A percentile compares a stretch with the other conserved stretches of the same genome.
phyloP scores from a whole-genome alignment of 345 rosid genomes.

The Gossypium herbaceum region DNA sequence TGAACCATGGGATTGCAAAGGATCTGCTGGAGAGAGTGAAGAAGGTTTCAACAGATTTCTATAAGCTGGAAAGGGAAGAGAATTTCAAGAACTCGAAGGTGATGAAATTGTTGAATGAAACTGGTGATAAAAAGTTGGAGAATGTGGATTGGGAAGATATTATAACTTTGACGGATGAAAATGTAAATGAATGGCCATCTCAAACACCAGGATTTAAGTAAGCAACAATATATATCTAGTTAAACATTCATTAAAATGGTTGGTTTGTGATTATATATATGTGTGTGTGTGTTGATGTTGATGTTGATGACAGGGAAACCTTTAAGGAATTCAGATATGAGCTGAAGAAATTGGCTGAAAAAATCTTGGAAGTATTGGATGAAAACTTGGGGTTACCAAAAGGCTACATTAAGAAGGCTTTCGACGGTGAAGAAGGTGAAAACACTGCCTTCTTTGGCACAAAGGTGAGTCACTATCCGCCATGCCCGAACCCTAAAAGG shows the following conservation, averaged over 20 bases:
- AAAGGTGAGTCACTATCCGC: slow-evolving; percentile 91
- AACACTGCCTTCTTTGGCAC: slow-evolving; percentile 67
- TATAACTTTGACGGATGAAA: slow-evolving; percentile 53
- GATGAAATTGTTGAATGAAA: slow-evolving; percentile 44
- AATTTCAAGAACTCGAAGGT: slow-evolving; percentile 50
- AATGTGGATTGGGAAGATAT: slow-evolving; percentile 83
- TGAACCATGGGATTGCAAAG: slow-evolving; percentile 76
- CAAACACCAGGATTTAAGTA: slow-evolving; percentile 64
- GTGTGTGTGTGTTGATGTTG: background rate
- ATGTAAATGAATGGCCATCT: slow-evolving; percentile 52
- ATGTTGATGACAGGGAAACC: slow-evolving; percentile 48
- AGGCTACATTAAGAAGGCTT: slow-evolving; percentile 57
- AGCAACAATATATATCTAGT: slow-evolving; percentile 4
- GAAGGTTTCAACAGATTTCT: slow-evolving; percentile 53
- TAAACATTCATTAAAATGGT: background rate
- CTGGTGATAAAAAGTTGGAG: slow-evolving; percentile 53
- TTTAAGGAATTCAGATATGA: slow-evolving; percentile 69
- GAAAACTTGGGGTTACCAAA: slow-evolving; percentile 70
- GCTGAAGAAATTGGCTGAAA: slow-evolving; percentile 63
- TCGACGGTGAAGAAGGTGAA: slow-evolving; percentile 44
- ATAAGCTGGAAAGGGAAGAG: slow-evolving; percentile 63
- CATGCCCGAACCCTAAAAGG: slow-evolving; percentile 74
- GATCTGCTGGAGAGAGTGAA: slow-evolving; percentile 74
- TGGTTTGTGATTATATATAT: background rate
- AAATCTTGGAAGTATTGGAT: slow-evolving; percentile 80